These are phyloP conservation scores for Nakaseomyces nivariensis DNA, from an alignment of 1,139 yeast genomes.

Conservation along the genomic window DNA sequence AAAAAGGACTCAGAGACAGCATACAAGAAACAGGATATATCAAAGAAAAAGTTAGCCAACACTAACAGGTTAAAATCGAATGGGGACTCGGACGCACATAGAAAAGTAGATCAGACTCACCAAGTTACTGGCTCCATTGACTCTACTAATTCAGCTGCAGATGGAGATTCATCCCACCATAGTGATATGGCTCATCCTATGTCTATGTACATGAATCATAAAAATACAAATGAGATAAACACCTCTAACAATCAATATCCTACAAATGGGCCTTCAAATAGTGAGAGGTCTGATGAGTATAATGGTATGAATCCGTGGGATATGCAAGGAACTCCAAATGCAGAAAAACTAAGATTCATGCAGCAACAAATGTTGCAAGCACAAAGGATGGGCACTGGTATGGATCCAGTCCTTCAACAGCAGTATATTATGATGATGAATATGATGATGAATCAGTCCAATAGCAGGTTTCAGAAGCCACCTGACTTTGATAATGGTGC, in stretches of 20 bases:
- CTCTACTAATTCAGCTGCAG: background rate
- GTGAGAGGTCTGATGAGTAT: background rate
- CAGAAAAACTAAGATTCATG: background rate
- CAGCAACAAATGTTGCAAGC: background rate
- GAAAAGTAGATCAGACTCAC: background rate
- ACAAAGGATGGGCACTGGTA: slow-evolving; percentile 1
- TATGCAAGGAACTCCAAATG: background rate
- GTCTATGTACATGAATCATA: background rate
- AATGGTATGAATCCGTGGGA: background rate
- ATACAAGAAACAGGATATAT: background rate
- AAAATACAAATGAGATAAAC: background rate
- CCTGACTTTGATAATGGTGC: background rate
- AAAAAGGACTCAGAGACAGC: background rate
- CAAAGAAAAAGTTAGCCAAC: background rate
- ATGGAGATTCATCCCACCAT: background rate
- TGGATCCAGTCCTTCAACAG: background rate
- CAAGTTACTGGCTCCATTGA: background rate
- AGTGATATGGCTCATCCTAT: background rate
- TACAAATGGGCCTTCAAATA: background rate
- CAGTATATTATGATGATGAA: slow-evolving; percentile 4
- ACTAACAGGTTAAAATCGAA: background rate
- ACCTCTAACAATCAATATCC: background rate
- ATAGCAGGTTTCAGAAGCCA: background rate
- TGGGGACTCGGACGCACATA: background rate
- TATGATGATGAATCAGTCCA: slow-evolving; percentile 1